Conservation (phyloP, 441 rosid genomes). For the Adansonia grandidieri region DNA sequence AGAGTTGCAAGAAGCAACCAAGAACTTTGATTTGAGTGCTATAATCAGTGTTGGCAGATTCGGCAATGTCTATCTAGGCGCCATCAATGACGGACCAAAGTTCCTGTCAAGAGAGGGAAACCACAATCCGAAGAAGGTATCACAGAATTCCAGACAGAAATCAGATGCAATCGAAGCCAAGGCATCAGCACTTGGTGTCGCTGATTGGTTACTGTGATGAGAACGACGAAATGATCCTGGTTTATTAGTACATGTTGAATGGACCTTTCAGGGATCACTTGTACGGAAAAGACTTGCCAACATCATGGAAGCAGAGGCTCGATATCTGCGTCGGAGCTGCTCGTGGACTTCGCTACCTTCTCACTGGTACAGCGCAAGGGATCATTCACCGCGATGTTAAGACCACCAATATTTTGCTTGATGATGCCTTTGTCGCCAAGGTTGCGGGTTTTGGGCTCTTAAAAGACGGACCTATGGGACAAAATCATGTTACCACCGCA, state of each 20-base stretch:
- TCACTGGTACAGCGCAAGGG: conserved; percentile 87
- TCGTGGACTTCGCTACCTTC: conserved; percentile 81
- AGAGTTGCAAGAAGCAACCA: conserved; percentile 81
- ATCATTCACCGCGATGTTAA: conserved; percentile 85
- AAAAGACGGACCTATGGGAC: conserved; percentile 75
- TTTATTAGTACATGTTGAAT: conserved; percentile 74
- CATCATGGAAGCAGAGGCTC: conserved; percentile 80
- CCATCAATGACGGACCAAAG: conserved; percentile 74
- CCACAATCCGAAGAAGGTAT: conserved; percentile 92
- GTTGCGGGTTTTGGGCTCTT: conserved; percentile 88
- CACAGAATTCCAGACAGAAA: conserved; percentile 86
- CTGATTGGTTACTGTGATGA: neutral
- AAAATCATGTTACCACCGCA: conserved; percentile 78
- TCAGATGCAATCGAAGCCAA: neutral
- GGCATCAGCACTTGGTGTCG: conserved; percentile 4
- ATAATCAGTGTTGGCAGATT: conserved; percentile 91
- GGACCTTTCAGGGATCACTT: conserved; percentile 62
- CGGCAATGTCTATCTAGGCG: conserved; percentile 78
- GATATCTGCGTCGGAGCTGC: conserved; percentile 83
- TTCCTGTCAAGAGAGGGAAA: conserved; percentile 91
- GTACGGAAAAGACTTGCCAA: conserved; percentile 66
- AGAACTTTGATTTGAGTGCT: conserved; percentile 61
- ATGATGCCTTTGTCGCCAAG: conserved; percentile 76
- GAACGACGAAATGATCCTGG: conserved; percentile 36
- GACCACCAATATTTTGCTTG: conserved; percentile 82